These are phyloP conservation scores for Aspergillus sp. DNA, from an alignment of 2,329 filamentous ascomycete genomes.

Conservation along the genomic window DNA sequence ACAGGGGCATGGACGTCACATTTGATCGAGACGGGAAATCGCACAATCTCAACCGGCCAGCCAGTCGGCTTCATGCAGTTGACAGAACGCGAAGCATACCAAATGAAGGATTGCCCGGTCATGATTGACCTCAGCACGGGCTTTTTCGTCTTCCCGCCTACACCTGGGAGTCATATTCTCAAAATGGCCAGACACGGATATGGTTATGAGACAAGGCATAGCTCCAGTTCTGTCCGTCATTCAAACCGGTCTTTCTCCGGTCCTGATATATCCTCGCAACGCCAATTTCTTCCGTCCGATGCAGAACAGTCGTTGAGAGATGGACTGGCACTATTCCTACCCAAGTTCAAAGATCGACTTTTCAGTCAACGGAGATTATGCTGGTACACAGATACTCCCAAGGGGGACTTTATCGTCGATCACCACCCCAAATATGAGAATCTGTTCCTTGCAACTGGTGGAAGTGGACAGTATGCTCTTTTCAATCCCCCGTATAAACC, in stretches of 20 bases:
- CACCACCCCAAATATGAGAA: conserved; percentile 57
- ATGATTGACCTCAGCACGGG: conserved; percentile 39
- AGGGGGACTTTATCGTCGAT: conserved; percentile 64
- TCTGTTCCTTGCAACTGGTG: conserved; percentile 18
- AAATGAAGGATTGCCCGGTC: conserved; percentile 61
- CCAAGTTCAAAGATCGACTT: conserved; percentile 52
- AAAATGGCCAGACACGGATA: conserved; percentile 64
- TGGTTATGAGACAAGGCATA: conserved; percentile 45
- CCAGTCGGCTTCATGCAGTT: conserved; percentile 70
- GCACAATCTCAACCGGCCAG: conserved; percentile 74
- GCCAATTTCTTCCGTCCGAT: conserved; percentile 39
- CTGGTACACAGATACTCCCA: conserved; percentile 68
- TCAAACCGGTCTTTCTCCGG: too few relatives aligned
- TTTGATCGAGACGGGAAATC: conserved; percentile 68
- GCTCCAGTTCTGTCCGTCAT: too few relatives aligned
- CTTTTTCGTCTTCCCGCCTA: conserved; percentile 49
- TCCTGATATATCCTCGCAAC: conserved; percentile 11
- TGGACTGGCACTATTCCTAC: conserved; percentile 56
- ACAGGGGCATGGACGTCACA: conserved; percentile 78
- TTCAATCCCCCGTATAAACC: neutral
- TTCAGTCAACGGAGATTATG: conserved; percentile 61
- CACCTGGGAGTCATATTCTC: conserved; percentile 43
- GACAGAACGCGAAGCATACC: conserved; percentile 60
- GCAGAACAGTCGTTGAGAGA: conserved; percentile 56
- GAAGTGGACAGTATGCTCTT: conserved; percentile 14